phyloP scores from a whole-genome alignment of 2,329 filamentous ascomycete genomes.

The Colletotrichum paranaense region DNA sequence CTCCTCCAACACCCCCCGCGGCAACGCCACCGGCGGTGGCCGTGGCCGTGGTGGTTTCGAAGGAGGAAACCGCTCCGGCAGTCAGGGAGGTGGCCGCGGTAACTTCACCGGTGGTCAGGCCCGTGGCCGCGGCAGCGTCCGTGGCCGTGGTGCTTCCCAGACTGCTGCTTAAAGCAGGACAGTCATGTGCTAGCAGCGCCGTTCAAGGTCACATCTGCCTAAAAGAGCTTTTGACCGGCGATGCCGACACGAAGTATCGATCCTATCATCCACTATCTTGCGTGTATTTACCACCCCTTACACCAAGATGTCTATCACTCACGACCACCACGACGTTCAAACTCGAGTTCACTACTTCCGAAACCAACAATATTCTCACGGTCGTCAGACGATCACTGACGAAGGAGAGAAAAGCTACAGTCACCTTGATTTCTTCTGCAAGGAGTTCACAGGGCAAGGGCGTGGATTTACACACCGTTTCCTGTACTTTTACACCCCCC shows the following conservation, averaged over 20 bases:
- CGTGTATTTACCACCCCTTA: background rate
- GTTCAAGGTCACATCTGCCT: background rate
- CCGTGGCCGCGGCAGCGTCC: conserved; percentile 75
- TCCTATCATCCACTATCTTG: background rate
- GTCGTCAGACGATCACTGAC: conserved; percentile 7
- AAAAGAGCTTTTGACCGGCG: background rate
- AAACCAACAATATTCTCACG: conserved; percentile 14
- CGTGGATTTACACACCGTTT: conserved; percentile 32
- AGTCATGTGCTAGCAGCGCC: background rate
- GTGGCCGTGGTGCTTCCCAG: conserved; percentile 71
- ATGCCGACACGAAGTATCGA: background rate
- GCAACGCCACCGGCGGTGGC: conserved; percentile 52
- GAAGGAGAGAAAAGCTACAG: conserved; percentile 19
- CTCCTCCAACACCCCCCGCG: conserved; percentile 49
- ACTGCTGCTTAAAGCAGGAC: conserved; percentile 40
- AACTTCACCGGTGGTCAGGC: conserved; percentile 74
- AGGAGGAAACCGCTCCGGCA: conserved; percentile 63
- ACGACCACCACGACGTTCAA: conserved; percentile 2
- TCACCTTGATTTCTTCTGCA: conserved; percentile 17
- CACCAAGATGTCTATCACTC: background rate
- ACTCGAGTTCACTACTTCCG: background rate
- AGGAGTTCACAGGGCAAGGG: conserved; percentile 30
- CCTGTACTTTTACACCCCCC: conserved; percentile 21
- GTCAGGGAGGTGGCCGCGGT: conserved; percentile 67
- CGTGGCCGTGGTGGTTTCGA: conserved; percentile 77